Base-by-base conservation (phyloP, 192 early-diverging fungal species). In the Gryganskiella cystojenkinii region DNA sequence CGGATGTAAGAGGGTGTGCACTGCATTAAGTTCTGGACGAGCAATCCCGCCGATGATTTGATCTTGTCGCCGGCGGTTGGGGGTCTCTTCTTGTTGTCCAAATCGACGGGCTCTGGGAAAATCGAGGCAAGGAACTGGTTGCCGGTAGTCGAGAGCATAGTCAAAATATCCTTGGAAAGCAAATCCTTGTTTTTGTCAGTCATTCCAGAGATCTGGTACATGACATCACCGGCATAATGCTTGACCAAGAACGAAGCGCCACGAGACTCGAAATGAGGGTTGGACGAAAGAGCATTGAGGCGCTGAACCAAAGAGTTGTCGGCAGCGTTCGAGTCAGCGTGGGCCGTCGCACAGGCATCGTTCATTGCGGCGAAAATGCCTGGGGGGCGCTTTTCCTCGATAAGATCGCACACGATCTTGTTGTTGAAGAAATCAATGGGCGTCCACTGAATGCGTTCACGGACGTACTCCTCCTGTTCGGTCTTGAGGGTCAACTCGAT, bases 381-480 rank as follows among this genome's bases (percentile, higher is more conserved):
- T 6, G 98, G 98, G 40, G 98, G 97, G 47, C 92, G 91, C 75
- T 92, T 98, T 70, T 92, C 94, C 80, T 99, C 98, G 59, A 99
- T 99, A 56, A 99, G 83, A 66, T 99, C 98, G 62, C 98, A 98
- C 30, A 99, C 98, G 43, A 99, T 87, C 83, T 98, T 98, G 84
- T 99, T 99, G 86, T 99, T 99, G 85, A 99, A 99, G 80, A 95
- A 99, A 60, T 96, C 92, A 69, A 99, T 99, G n/a, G 96, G 97
- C 15, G 95, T 96, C 98, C 98, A 99, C 70, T 96, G 80, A 79
- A 99, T 99, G 58, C 94, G 90, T 84, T 99, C 98, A 49, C 90
- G 85, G 56, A 94, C 91, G 68, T 99, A 99, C 79, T 99, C 98
- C 83, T 99, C 96, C 86, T 99, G 98, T 84, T 99, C 98, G 8